A percentile compares a stretch with the other conserved stretches of the same genome.
phyloP scores from a whole-genome alignment of 164 flowering plant genomes.

The Vitis cinerea region DNA sequence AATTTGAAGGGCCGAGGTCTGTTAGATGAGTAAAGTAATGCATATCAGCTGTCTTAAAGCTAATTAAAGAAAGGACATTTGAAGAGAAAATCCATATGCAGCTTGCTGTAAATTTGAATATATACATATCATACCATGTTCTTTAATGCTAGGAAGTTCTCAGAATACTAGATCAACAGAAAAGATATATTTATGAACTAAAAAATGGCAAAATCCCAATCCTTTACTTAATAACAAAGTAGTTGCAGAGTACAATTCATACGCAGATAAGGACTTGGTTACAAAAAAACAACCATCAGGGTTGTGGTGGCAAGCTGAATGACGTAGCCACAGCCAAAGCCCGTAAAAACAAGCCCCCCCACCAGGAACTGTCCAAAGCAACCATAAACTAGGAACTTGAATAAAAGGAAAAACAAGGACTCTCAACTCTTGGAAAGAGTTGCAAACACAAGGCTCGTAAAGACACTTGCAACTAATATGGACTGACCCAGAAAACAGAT shows the following conservation, averaged over 20 bases:
- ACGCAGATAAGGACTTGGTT: constrained; percentile 23
- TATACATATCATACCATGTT: too few species aligned
- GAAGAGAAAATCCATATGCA: too few species aligned
- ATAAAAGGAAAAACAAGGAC: background rate
- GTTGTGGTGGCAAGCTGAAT: constrained; percentile 33
- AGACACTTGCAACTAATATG: background rate
- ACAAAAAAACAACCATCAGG: constrained; percentile 28
- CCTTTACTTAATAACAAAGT: constrained; percentile 1
- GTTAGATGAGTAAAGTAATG: too few species aligned
- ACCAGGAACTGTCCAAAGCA: constrained; percentile 25
- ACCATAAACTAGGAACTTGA: constrained; percentile 11
- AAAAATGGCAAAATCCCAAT: background rate
- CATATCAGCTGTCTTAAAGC: too few species aligned
- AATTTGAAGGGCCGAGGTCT: too few species aligned
- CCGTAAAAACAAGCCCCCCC: constrained; percentile 25
- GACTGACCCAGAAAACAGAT: constrained; percentile 17
- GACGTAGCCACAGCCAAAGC: constrained; percentile 36
- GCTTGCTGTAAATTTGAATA: too few species aligned
- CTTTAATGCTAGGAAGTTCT: too few species aligned
- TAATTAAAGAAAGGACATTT: too few species aligned
- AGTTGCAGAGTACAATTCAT: constrained; percentile 14
- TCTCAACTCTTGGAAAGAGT: background rate
- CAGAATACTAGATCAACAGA: too few species aligned
- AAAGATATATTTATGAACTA: background rate
- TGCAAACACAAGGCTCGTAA: background rate